Evolutionary conservation across 192 early-diverging fungal genomes (phyloP).

Genomic region (Chytriomyces confervae): DNA sequence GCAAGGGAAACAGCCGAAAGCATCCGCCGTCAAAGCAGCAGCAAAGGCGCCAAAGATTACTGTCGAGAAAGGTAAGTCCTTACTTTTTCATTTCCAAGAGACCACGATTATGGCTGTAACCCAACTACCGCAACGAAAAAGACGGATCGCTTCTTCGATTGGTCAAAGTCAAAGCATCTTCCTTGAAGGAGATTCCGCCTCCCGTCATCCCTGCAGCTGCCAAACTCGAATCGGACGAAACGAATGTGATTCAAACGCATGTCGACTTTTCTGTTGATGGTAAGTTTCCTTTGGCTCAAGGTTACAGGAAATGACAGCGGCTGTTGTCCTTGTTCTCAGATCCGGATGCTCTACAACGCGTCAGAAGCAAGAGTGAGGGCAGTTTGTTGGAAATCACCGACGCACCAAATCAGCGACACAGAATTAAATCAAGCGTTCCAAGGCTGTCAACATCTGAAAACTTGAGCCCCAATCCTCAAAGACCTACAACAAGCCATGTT

Average conservation of each 20-base stretch:
- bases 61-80: neutral
- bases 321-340: neutral
- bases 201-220: neutral
- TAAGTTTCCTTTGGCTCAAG: too few relatives aligned
- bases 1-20: neutral
- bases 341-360: neutral
- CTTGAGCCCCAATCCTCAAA: neutral
- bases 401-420: neutral
- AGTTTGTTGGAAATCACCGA: neutral
- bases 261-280: too few relatives aligned
- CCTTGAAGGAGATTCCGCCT: neutral
- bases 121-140: neutral
- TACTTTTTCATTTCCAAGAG: too few relatives aligned
- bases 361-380: neutral
- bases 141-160: neutral
- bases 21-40: too few relatives aligned
- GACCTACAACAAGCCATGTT: neutral
- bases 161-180: conserved; percentile 8
- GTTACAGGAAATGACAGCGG: too few relatives aligned
- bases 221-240: too few relatives aligned
- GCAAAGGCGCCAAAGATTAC: neutral
- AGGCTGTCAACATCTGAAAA: neutral
- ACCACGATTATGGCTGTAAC: too few relatives aligned
- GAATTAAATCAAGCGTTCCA: neutral
- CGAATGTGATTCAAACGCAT: too few relatives aligned